Percentiles rank a stretch among this genome's conserved stretches.
phyloP scores from a whole-genome alignment of 768 basidiomycete species.

The Collybia nuda region DNA sequence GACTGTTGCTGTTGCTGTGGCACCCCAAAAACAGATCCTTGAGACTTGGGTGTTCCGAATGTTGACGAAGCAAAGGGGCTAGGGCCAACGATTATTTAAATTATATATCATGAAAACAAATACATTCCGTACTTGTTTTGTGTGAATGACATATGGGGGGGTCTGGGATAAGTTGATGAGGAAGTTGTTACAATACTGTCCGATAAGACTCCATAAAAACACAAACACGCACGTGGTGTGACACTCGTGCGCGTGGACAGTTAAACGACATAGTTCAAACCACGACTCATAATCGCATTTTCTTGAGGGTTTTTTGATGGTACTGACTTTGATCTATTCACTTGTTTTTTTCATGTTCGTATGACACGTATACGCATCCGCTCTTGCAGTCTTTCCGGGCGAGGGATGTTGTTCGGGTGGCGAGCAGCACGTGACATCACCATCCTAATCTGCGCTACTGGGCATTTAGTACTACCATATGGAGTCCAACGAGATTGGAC shows the following conservation, averaged over 20 bases:
- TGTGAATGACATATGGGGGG: constrained; percentile 25
- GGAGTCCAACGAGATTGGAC: constrained; percentile 22
- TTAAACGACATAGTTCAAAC: no score
- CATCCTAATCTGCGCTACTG: constrained; percentile 10
- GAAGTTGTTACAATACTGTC: no score
- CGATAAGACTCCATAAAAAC: no score
- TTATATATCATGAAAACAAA: no score
- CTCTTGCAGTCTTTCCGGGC: constrained; percentile 11
- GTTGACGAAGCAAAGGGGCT: constrained; percentile 24
- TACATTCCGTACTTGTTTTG: no score
- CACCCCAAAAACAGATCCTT: constrained; percentile 37
- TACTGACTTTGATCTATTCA: no score
- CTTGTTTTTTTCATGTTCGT: not conserved
- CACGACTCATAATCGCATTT: no score
- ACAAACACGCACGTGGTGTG: no score
- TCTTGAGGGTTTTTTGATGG: no score
- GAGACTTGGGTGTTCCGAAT: constrained; percentile 30
- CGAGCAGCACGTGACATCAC: constrained; percentile 15
- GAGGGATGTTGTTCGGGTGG: constrained; percentile 11
- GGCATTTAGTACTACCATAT: constrained; percentile 7
- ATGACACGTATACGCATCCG: constrained; percentile 9
- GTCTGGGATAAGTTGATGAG: constrained; percentile 8
- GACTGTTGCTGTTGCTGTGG: constrained; percentile 28
- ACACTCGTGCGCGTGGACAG: no score
- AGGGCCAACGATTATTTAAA: not conserved